Percentiles rank a stretch among this genome's conserved stretches.
phyloP scores from a whole-genome alignment of 1,284 basidiomycete genomes.

The Somion occarium region DNA sequence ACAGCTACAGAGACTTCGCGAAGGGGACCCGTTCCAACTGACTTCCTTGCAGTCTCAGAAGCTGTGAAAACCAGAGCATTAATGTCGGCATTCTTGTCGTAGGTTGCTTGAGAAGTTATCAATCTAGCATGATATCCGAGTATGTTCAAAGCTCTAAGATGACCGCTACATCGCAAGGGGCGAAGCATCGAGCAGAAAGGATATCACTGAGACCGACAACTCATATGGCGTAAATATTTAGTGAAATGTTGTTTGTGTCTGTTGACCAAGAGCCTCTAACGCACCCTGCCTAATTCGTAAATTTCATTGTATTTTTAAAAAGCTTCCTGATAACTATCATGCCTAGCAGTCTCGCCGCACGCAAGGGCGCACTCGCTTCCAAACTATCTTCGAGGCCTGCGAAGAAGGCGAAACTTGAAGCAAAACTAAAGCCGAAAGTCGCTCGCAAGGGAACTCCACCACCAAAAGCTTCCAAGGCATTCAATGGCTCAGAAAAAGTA shows the following conservation, averaged over 20 bases:
- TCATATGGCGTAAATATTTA: no score
- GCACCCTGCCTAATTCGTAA: not conserved
- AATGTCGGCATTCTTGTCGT: slow-evolving; percentile 32
- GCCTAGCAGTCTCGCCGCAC: not conserved
- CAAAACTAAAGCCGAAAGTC: slow-evolving; percentile 3
- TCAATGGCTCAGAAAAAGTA: not conserved
- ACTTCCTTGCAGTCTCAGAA: slow-evolving; percentile 3
- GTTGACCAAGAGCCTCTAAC: slow-evolving; percentile 16
- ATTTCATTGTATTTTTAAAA: not conserved
- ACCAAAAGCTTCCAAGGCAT: not conserved
- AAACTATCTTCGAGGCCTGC: slow-evolving; percentile 1
- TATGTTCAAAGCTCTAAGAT: not conserved
- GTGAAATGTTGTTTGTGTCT: slow-evolving; percentile 16
- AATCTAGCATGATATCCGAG: slow-evolving; percentile 3
- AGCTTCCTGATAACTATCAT: not conserved
- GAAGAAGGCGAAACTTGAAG: slow-evolving; percentile 12
- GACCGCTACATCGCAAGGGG: slow-evolving; percentile 3
- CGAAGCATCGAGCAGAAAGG: no score
- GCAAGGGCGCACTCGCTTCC: not conserved
- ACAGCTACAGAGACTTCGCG: slow-evolving; percentile 53
- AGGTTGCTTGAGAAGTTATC: not conserved
- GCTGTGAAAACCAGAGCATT: slow-evolving; percentile 45
- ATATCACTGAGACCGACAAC: no score
- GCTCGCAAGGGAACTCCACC: slow-evolving; percentile 11
- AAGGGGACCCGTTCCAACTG: slow-evolving; percentile 27